Evolutionary conservation across 345 rosid species (phyloP).

Genomic region (Sapria himalayana): DNA sequence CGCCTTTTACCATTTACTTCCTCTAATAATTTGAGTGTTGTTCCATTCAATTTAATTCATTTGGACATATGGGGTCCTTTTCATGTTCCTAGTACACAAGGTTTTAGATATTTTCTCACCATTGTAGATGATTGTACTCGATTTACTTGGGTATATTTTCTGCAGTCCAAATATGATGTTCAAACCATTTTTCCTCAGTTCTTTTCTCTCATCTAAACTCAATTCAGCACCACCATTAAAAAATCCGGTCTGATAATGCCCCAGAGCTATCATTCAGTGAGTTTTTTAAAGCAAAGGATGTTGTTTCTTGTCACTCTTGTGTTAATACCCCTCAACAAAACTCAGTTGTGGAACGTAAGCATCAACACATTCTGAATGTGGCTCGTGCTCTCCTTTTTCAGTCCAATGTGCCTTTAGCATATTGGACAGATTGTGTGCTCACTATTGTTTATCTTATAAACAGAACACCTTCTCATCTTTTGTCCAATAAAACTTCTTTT

Average conservation of each 20-base stretch:
- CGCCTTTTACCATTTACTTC: too few relatives aligned
- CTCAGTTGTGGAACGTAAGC: constrained; percentile 2
- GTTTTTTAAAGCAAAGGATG: not conserved
- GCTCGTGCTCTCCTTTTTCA: constrained; percentile 1
- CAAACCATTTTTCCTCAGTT: not conserved
- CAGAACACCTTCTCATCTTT: not conserved
- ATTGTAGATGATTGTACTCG: too few relatives aligned
- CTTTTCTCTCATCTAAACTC: constrained; percentile 1
- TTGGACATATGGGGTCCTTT: too few relatives aligned
- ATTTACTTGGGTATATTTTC: too few relatives aligned
- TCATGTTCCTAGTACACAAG: too few relatives aligned
- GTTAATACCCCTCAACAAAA: constrained; percentile 3
- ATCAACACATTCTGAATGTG: not conserved
- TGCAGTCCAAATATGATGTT: not conserved
- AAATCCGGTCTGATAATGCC: not conserved
- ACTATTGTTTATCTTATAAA: not conserved
- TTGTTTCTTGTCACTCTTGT: not conserved
- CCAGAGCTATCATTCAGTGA: not conserved
- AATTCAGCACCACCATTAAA: not conserved
- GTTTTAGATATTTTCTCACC: too few relatives aligned
- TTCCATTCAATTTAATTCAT: too few relatives aligned
- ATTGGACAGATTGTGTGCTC: not conserved
- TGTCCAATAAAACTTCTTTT: not conserved
- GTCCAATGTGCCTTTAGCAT: not conserved
- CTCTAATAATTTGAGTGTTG: too few relatives aligned